These are phyloP conservation scores for Aureobasidium leucospermi DNA, from an alignment of 2,329 filamentous ascomycete genomes.

Conservation along the genomic window DNA sequence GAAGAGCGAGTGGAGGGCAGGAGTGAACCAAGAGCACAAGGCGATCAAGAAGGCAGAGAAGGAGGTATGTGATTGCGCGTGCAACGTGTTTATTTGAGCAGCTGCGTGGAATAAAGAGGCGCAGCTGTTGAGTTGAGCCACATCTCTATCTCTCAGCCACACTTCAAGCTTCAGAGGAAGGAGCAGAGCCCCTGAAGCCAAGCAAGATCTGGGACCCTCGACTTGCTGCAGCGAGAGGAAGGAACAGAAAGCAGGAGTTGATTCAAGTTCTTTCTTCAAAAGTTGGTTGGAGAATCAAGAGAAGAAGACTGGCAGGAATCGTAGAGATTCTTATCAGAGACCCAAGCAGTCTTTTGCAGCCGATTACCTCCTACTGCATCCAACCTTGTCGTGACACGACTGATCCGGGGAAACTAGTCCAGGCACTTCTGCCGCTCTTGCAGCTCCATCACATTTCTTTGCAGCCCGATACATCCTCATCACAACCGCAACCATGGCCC, in stretches of 20 bases:
- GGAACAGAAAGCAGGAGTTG: neutral
- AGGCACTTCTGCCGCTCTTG: constrained; percentile 13
- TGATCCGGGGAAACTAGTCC: constrained; percentile 4
- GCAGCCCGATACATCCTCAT: constrained; percentile 9
- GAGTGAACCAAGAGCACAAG: neutral
- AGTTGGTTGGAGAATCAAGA: neutral
- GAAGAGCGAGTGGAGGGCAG: neutral
- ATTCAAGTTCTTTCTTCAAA: neutral
- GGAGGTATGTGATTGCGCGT: constrained; percentile 1
- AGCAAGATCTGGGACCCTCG: neutral
- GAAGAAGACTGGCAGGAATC: neutral
- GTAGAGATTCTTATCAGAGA: neutral
- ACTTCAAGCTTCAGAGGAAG: neutral
- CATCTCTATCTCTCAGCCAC: neutral
- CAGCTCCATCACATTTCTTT: constrained; percentile 18
- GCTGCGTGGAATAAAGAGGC: neutral
- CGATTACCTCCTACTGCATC: neutral
- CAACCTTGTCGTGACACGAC: constrained; percentile 6
- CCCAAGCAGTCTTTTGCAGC: too few species aligned
- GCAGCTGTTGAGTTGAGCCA: neutral
- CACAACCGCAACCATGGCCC: constrained; percentile 55
- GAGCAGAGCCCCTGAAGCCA: constrained; percentile 1
- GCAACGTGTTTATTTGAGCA: constrained; percentile 8
- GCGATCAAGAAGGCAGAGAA: neutral
- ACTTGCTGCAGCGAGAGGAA: neutral